Percentiles rank a stretch among this genome's conserved stretches.
These are phyloP conservation scores for Ganoderma sinense DNA, from an alignment of 1,284 basidiomycete genomes.

Conservation along the genomic window DNA sequence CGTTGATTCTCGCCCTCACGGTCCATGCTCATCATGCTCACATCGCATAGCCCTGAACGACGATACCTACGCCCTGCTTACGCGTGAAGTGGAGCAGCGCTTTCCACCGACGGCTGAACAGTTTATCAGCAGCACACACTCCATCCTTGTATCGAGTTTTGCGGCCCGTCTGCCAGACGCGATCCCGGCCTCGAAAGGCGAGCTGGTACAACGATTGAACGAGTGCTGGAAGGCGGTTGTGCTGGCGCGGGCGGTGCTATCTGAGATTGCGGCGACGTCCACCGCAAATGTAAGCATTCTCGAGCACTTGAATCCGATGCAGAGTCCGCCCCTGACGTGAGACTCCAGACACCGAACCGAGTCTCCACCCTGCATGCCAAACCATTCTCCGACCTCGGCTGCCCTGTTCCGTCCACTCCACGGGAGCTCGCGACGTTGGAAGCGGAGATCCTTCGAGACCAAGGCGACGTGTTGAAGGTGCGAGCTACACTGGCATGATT, in stretches of 20 bases:
- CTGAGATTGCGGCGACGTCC: neutral
- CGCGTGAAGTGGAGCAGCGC: neutral
- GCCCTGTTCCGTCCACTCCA: neutral
- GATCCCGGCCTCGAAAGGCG: neutral
- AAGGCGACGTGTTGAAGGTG: neutral
- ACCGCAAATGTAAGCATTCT: neutral
- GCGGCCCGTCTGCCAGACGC: neutral
- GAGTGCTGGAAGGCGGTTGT: conserved; percentile 6
- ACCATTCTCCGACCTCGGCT: neutral
- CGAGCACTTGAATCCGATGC: neutral
- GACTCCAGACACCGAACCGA: neutral
- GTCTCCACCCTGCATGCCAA: neutral
- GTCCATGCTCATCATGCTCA: neutral
- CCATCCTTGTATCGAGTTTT: neutral
- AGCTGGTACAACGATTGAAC: neutral
- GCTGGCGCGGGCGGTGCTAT: neutral
- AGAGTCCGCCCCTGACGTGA: neutral
- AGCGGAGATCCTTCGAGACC: neutral
- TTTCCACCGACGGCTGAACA: neutral
- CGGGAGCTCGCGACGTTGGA: neutral
- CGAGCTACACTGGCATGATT: neutral
- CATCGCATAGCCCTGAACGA: neutral
- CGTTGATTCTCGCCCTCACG: neutral
- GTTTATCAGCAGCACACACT: neutral
- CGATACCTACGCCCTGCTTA: neutral